Evolutionary conservation across 148 eudicot species (phyloP).

Genomic region (Vaccinium macrocarpon): DNA sequence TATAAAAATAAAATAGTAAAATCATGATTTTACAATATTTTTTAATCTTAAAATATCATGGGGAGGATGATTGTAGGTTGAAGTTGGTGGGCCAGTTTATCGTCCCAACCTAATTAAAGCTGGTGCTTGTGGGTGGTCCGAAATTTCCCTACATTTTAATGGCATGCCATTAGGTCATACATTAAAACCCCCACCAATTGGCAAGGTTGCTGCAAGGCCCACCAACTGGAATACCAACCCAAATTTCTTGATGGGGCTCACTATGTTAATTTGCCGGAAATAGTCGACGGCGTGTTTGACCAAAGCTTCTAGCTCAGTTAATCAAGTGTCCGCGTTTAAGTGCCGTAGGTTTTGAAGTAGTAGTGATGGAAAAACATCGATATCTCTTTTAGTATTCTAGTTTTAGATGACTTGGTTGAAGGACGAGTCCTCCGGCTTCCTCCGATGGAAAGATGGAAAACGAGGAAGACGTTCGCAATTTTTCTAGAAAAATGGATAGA

Average conservation of each 20-base stretch:
- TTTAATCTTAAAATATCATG: not conserved
- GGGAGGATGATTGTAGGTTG: not conserved
- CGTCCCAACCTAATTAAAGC: not conserved
- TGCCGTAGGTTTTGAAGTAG: no score
- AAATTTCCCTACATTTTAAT: not conserved
- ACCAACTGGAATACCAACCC: not conserved
- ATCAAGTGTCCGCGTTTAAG: not conserved
- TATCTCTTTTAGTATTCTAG: no score
- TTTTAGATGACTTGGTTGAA: no score
- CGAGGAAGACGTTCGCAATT: no score
- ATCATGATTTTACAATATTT: not conserved
- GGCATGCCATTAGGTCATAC: not conserved
- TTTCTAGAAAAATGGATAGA: no score
- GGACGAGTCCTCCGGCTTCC: no score
- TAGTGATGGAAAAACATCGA: no score
- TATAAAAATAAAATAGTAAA: no score
- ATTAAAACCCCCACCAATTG: not conserved
- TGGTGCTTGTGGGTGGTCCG: not conserved
- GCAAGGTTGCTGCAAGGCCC: slow-evolving; percentile 1
- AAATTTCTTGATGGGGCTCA: not conserved
- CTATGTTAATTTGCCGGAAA: not conserved
- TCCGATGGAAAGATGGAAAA: no score
- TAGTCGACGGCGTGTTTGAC: not conserved
- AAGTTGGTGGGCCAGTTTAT: slow-evolving; percentile 5
- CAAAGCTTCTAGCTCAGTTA: not conserved